Conservation (phyloP, 352 stramenopile species). For the Pythium biforme region DNA sequence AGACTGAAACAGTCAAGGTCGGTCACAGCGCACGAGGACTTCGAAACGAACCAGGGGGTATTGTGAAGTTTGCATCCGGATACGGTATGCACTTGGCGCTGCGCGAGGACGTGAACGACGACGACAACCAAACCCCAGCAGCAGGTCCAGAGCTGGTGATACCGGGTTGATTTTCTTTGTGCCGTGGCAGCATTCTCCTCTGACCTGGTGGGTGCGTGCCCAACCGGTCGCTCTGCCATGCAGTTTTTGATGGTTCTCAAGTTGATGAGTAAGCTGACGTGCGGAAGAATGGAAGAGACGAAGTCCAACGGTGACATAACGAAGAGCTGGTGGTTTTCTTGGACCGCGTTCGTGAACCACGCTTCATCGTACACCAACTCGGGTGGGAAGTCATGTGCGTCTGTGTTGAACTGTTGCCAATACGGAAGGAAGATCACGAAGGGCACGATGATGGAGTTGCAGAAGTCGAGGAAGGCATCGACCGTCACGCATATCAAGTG, state of each 20-base stretch:
- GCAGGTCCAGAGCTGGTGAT: background rate
- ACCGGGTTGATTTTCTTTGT: background rate
- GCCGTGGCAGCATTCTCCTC: background rate
- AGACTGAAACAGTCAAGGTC: slow-evolving; percentile 11
- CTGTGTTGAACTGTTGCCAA: background rate
- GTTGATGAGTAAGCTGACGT: slow-evolving; percentile 14
- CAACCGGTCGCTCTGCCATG: background rate
- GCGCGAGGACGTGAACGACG: background rate
- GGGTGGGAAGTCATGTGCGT: background rate
- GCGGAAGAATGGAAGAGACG: slow-evolving; percentile 10
- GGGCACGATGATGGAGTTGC: slow-evolving; percentile 11
- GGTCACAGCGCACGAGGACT: slow-evolving; percentile 6
- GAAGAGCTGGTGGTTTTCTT: slow-evolving; percentile 16
- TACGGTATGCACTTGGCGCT: background rate
- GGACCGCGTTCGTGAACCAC: slow-evolving; percentile 14
- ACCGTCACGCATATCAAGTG: slow-evolving; percentile 1
- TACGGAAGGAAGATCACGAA: slow-evolving; percentile 15
- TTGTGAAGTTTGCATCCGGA: slow-evolving; percentile 9
- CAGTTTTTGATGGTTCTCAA: slow-evolving; percentile 3
- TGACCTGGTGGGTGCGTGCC: background rate
- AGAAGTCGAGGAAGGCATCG: slow-evolving; percentile 20
- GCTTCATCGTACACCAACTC: slow-evolving; percentile 11
- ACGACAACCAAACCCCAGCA: slow-evolving; percentile 3
- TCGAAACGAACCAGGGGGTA: slow-evolving; percentile 5
- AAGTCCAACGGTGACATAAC: slow-evolving; percentile 10